Conservation (phyloP, 169 alveolate genomes). For the Cyclospora cayetanensis region DNA sequence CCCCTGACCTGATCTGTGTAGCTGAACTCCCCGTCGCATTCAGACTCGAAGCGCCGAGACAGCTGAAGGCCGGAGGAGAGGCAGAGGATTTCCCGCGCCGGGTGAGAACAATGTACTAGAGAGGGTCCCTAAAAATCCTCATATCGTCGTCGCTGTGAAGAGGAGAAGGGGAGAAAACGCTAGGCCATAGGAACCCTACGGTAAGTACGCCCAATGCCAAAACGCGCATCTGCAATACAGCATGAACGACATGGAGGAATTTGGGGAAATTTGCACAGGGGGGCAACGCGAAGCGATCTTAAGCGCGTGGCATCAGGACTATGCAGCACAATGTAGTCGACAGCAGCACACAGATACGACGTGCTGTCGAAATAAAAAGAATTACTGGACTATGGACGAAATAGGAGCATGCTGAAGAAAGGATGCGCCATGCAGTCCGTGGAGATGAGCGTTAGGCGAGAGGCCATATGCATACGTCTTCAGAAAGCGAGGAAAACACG, state of each 20-base stretch:
- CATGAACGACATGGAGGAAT: not conserved
- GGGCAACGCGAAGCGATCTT: no score
- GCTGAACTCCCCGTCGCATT: no score
- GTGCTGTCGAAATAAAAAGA: not conserved
- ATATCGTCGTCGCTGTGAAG: not conserved
- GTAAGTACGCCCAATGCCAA: not conserved
- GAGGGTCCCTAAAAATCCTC: not conserved
- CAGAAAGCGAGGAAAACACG: no score
- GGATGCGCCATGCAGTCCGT: no score
- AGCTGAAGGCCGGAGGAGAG: not conserved
- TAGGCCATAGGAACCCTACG: conserved; percentile 3
- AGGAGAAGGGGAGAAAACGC: not conserved
- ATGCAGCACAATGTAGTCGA: not conserved
- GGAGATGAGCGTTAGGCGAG: no score
- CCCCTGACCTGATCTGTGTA: not conserved
- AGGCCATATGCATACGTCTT: no score
- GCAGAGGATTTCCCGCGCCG: not conserved
- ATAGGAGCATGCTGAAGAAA: no score
- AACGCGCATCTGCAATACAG: not conserved
- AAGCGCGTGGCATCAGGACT: no score
- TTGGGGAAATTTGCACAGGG: not conserved
- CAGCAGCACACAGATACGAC: not conserved
- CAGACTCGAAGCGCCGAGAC: not conserved
- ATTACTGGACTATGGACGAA: not conserved
- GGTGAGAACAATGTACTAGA: not conserved